These are phyloP conservation scores for Lentinula sp. DNA, from an alignment of 768 basidiomycete species.

Conservation along the genomic window DNA sequence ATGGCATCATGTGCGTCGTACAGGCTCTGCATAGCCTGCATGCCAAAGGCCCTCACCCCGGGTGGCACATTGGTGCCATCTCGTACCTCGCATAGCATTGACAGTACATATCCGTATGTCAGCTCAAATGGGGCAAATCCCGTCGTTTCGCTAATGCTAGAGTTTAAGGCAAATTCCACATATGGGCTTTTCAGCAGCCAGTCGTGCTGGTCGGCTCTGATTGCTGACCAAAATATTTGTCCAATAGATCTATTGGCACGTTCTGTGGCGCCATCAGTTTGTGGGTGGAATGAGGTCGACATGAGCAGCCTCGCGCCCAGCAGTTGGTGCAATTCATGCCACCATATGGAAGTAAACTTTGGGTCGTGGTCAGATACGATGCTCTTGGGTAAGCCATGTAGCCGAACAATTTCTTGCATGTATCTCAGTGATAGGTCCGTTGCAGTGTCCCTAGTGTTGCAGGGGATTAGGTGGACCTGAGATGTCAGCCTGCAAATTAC, in stretches of 20 bases:
- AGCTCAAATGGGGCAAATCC: conserved; percentile 21
- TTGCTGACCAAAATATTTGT: conserved; percentile 9
- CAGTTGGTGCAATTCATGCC: conserved; percentile 16
- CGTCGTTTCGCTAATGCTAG: conserved; percentile 12
- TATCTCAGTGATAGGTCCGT: conserved; percentile 10
- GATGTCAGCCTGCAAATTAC: conserved; percentile 15
- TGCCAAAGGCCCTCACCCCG: conserved; percentile 15
- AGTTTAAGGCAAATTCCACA: conserved; percentile 14
- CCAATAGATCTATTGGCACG: conserved; percentile 6
- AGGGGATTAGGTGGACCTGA: conserved; percentile 12
- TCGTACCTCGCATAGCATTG: background rate
- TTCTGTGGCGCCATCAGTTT: conserved; percentile 19
- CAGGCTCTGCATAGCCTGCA: conserved; percentile 10
- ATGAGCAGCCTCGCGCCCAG: conserved; percentile 14
- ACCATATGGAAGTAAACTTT: conserved; percentile 26
- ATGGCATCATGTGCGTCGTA: conserved; percentile 20
- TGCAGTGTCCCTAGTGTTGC: conserved; percentile 5
- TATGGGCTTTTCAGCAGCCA: conserved; percentile 10
- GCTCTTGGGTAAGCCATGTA: conserved; percentile 12
- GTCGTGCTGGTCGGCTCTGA: conserved; percentile 11
- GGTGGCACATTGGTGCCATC: background rate
- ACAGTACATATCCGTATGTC: conserved; percentile 14
- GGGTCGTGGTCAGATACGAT: conserved; percentile 23
- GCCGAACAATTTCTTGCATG: conserved; percentile 6
- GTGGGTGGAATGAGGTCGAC: conserved; percentile 22